These are phyloP conservation scores for Aureobasidium subglaciale DNA, from an alignment of 2,329 filamentous ascomycete species.

Conservation along the genomic window DNA sequence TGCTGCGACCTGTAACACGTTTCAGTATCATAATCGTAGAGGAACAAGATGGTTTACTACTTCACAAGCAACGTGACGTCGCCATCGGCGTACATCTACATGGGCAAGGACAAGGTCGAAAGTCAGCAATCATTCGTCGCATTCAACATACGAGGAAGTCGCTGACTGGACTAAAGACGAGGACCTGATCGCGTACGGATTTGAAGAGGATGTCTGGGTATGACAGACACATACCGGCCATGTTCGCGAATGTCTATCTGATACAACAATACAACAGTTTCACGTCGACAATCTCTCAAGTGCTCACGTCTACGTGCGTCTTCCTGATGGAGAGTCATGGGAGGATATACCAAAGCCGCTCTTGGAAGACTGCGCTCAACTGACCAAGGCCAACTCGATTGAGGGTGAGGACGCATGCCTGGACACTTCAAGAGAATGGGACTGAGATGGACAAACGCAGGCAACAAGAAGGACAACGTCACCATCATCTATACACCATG, in stretches of 20 bases:
- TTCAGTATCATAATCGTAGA: neutral
- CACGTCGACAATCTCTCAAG: constrained; percentile 96
- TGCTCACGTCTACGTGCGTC: constrained; percentile 89
- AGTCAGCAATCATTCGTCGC: constrained; percentile 52
- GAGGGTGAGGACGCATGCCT: constrained; percentile 54
- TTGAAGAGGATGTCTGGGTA: constrained; percentile 93
- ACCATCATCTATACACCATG: constrained; percentile 96
- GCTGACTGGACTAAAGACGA: constrained; percentile 60
- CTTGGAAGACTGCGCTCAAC: constrained; percentile 82
- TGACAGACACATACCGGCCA: neutral
- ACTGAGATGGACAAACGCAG: constrained; percentile 36
- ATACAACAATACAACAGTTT: constrained; percentile 51
- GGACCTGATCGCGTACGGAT: constrained; percentile 88
- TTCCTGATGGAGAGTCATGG: constrained; percentile 74
- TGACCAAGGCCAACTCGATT: constrained; percentile 98
- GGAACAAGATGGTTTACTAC: constrained; percentile 75
- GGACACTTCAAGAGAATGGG: neutral
- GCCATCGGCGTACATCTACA: constrained; percentile 82
- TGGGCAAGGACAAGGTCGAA: constrained; percentile 98
- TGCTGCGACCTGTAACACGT: neutral
- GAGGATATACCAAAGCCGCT: constrained; percentile 69
- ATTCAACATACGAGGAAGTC: constrained; percentile 17
- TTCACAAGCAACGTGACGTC: constrained; percentile 80
- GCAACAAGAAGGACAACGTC: constrained; percentile 98
- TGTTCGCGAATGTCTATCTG: neutral